Conservation (phyloP, 2,329 filamentous ascomycete genomes). For the Neopestalotiopsis sp. region DNA sequence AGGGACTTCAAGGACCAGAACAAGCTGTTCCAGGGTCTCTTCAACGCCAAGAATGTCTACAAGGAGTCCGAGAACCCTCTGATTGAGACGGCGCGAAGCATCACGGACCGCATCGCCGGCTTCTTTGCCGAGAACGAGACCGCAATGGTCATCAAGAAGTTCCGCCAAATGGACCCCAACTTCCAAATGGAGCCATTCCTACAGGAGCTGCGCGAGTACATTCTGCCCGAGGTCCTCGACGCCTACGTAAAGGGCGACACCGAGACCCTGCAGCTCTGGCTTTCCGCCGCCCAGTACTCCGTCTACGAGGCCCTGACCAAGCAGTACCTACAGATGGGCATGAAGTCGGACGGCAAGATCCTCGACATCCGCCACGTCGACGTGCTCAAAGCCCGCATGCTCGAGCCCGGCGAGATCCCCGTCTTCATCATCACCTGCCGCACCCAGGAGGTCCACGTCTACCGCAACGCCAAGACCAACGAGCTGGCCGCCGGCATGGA, state of each 20-base stretch:
- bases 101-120: conserved; percentile 88
- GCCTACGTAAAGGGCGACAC: conserved; percentile 97
- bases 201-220: conserved; percentile 95
- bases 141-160: conserved; percentile 96
- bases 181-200: conserved; percentile 97
- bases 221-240: conserved; percentile 94
- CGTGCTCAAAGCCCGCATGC: conserved; percentile 77
- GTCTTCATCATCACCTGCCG: conserved; percentile 97
- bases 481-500: conserved; percentile 96
- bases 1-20: conserved; percentile 90
- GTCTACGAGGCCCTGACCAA: conserved; percentile 97
- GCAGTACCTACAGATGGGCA: conserved; percentile 90
- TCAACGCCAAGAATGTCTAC: conserved; percentile 84
- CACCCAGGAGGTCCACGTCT: conserved; percentile 97
- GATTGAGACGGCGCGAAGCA: conserved; percentile 89
- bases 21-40: conserved; percentile 86
- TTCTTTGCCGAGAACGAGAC: conserved; percentile 99
- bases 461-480: conserved; percentile 87
- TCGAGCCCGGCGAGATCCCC: conserved; percentile 86
- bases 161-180: conserved; percentile 90
- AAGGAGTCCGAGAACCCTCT: conserved; percentile 97
- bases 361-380: conserved; percentile 95
- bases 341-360: conserved; percentile 94
- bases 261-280: conserved; percentile 90
- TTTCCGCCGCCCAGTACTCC: conserved; percentile 93